Conservation (phyloP, 345 rosid species). For the Corchorus olitorius region DNA sequence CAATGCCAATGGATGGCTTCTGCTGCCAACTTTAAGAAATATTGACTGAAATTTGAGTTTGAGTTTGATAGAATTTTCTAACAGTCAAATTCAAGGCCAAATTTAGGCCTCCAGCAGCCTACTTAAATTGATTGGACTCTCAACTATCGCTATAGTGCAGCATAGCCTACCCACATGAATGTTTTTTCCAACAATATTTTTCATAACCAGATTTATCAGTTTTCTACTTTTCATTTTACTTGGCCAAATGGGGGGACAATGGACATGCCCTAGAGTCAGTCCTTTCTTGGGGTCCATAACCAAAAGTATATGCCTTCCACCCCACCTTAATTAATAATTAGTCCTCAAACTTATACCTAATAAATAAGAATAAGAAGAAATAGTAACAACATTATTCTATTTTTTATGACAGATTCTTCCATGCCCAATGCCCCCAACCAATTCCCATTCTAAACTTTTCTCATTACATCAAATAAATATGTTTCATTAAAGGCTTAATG, state of each 20-base stretch:
- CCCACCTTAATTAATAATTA: not conserved
- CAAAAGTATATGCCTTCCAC: not conserved
- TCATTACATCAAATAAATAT: constrained; percentile 5
- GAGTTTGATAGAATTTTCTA: not conserved
- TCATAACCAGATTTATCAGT: constrained; percentile 6
- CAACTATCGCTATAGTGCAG: not conserved
- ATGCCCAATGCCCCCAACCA: too few species aligned
- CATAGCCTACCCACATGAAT: not conserved
- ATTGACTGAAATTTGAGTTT: too few species aligned
- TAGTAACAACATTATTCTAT: too few species aligned
- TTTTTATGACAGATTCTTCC: too few species aligned
- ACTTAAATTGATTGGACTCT: not conserved
- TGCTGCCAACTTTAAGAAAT: too few species aligned
- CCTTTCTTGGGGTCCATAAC: constrained; percentile 26
- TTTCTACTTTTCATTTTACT: not conserved
- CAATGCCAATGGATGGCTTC: too few species aligned
- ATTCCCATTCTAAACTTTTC: not conserved
- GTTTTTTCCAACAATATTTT: not conserved
- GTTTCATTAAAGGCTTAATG: constrained; percentile 9
- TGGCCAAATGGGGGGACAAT: constrained; percentile 1
- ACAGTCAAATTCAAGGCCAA: not conserved
- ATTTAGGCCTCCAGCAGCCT: not conserved
- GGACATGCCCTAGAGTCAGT: constrained; percentile 22
- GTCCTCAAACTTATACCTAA: not conserved
- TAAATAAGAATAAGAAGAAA: not conserved